These are phyloP conservation scores for Ophiocordyceps camponoti-saundersi DNA, from an alignment of 2,329 filamentous ascomycete species.

Conservation along the genomic window DNA sequence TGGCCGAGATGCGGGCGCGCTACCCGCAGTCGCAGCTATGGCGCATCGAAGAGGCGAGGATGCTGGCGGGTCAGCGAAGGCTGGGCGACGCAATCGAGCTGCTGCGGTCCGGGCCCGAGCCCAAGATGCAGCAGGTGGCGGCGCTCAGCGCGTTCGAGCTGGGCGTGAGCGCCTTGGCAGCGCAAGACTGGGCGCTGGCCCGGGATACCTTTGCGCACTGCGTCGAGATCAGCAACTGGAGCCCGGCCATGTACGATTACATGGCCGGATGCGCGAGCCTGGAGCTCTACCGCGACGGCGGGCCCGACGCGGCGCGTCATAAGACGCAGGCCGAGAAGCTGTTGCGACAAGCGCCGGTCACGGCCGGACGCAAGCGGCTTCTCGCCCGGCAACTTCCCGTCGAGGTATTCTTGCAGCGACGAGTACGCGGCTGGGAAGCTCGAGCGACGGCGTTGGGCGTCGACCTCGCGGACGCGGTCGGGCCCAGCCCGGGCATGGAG, in stretches of 20 bases:
- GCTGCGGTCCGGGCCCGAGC: constrained; percentile 39
- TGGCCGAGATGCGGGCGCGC: constrained; percentile 55
- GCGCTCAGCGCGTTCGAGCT: constrained; percentile 77
- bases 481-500: constrained; percentile 66
- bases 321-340: constrained; percentile 51
- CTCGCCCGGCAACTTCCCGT: constrained; percentile 83
- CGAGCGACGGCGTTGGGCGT: constrained; percentile 50
- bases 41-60: constrained; percentile 74
- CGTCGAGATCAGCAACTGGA: constrained; percentile 78
- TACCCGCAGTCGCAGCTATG: constrained; percentile 77
- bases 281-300: constrained; percentile 57
- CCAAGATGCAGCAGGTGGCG: constrained; percentile 74
- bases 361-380: constrained; percentile 74
- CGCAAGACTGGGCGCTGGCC: constrained; percentile 60
- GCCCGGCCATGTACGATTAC: constrained; percentile 76
- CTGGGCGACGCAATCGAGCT: constrained; percentile 52
- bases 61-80: constrained; percentile 48
- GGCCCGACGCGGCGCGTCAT: constrained; percentile 32
- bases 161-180: constrained; percentile 60
- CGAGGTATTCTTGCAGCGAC: constrained; percentile 69
- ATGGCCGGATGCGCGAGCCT: constrained; percentile 65
- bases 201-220: constrained; percentile 59
- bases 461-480: constrained; percentile 63
- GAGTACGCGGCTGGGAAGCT: constrained; percentile 76
- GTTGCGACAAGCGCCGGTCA: constrained; percentile 52